These are phyloP conservation scores for Cystobasidiaceae sp. DNA, from an alignment of 1,284 basidiomycete species.

Conservation along the genomic window DNA sequence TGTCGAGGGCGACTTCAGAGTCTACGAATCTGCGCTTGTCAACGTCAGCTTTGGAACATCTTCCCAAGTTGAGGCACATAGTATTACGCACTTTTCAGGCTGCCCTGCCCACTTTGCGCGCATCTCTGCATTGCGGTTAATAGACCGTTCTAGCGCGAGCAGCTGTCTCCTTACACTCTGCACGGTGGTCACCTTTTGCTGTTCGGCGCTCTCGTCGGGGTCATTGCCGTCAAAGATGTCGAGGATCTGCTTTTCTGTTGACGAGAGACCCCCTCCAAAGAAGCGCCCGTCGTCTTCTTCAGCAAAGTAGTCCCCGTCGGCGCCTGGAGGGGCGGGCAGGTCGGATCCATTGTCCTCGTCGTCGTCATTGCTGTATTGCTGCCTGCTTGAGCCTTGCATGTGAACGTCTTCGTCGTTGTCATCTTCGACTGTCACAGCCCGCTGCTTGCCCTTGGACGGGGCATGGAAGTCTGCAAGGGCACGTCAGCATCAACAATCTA, in stretches of 20 bases:
- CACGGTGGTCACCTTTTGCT: conserved; percentile 60
- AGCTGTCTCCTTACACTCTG: conserved; percentile 68
- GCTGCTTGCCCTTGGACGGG: conserved; percentile 48
- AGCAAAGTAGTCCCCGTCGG: conserved; percentile 77
- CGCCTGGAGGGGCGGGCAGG: conserved; percentile 53
- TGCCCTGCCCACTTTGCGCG: conserved; percentile 53
- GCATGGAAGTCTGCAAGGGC: neutral
- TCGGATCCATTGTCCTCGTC: conserved; percentile 37
- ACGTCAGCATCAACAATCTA: neutral
- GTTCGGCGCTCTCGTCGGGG: conserved; percentile 48
- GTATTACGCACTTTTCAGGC: conserved; percentile 41
- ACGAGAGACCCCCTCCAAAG: conserved; percentile 83
- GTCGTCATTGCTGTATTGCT: conserved; percentile 45
- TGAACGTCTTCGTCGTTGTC: conserved; percentile 5
- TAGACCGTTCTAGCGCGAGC: conserved; percentile 75
- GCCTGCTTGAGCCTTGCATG: neutral
- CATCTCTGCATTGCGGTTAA: conserved; percentile 90
- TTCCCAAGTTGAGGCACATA: neutral
- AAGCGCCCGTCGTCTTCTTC: conserved; percentile 91
- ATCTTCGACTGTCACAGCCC: conserved; percentile 54
- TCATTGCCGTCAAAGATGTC: conserved; percentile 78
- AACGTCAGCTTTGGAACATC: neutral
- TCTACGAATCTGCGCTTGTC: conserved; percentile 78
- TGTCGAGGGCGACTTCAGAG: conserved; percentile 90
- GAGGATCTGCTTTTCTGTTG: conserved; percentile 80